A percentile compares a stretch with the other conserved stretches of the same genome.
Conservation (phyloP, 352 stramenopile species). For the Phytophthora agathidicida region DNA sequence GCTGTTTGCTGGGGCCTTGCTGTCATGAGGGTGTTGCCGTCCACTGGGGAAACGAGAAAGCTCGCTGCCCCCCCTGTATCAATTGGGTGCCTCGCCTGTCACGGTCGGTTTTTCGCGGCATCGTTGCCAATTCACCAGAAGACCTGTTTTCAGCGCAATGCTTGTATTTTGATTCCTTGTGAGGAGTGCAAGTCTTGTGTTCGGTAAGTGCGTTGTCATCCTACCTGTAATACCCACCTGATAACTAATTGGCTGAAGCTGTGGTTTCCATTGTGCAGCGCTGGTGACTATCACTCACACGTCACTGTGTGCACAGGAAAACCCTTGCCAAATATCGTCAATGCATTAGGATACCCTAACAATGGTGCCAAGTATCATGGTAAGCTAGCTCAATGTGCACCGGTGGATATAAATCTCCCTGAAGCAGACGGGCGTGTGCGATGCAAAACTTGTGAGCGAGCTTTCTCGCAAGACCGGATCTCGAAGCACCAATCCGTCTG, state of each 20-base stretch:
- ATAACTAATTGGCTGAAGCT: neutral
- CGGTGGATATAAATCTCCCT: conserved; percentile 41
- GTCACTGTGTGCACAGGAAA: conserved; percentile 23
- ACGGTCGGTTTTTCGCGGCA: conserved; percentile 61
- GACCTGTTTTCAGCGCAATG: conserved; percentile 68
- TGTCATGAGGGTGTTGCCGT: conserved; percentile 11
- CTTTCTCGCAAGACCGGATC: conserved; percentile 65
- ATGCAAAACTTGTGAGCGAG: conserved; percentile 60
- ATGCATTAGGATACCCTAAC: neutral
- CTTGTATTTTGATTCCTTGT: conserved; percentile 57
- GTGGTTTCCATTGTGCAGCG: conserved; percentile 16
- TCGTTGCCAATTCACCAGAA: conserved; percentile 81
- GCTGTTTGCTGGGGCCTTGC: neutral
- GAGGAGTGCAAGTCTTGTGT: conserved; percentile 40
- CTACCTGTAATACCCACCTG: neutral
- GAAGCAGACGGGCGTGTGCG: conserved; percentile 61
- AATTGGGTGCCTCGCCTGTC: conserved; percentile 50
- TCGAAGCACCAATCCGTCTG: conserved; percentile 77
- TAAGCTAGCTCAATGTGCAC: neutral
- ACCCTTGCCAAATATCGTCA: neutral
- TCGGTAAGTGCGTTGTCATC: conserved; percentile 26
- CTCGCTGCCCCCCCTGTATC: conserved; percentile 25
- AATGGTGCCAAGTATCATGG: neutral
- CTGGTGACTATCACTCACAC: conserved; percentile 33
- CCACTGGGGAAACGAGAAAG: neutral